Evolutionary conservation across 768 basidiomycete genomes (phyloP), one percentile per base, ranked within the genome.

Genomic region (Hemileccinum rubropunctum): DNA sequence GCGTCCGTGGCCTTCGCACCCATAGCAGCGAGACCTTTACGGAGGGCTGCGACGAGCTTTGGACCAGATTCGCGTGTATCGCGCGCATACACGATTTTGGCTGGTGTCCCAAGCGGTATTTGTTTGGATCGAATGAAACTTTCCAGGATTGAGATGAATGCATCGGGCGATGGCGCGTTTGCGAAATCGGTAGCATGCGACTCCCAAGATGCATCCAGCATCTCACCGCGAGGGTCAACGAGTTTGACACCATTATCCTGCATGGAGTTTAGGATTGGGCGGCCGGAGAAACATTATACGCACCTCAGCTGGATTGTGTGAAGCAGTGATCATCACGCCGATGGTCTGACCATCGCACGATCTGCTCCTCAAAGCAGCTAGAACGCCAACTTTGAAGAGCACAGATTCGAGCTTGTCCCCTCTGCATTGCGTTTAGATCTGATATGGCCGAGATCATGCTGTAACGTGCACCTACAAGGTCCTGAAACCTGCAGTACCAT

Each of bases 201-300:
- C 67, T 99, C 97, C 97, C 97, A 99, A 34, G 88, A 78, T 2
- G 87, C 74, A 64, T 97, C 90, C 10, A 99, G 79, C 97, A 99
- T 99, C 69, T 99, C 95, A 18, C 97, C 97, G 13, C 82, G 84
- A 18, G 97, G 92, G 72, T 99, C 97, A 34, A 99, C 93, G 34
- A 99, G 81, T 71, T 99, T 99, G 56, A 98, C 97, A 26, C 97
- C 97, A 66, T 99, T 99, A 68, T 99, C 97, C 93, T 97, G 62
- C 8, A 49, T 20, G 54, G 52, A 42, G 47, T 17, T 28, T 51
- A 18, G 30, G 37, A 47, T 51, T 42, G 34, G 32, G 47, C 30
- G 38, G 38, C 10, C 17, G 15, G 35, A 49, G 36, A 47, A 3
- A 26, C 3, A 44, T 28, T 38, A 44, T n/a, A 63, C 80, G 57